Percentiles rank a stretch among this genome's conserved stretches.
These are phyloP conservation scores for Collybiopsis luxurians DNA, from an alignment of 768 basidiomycete species.

Conservation along the genomic window DNA sequence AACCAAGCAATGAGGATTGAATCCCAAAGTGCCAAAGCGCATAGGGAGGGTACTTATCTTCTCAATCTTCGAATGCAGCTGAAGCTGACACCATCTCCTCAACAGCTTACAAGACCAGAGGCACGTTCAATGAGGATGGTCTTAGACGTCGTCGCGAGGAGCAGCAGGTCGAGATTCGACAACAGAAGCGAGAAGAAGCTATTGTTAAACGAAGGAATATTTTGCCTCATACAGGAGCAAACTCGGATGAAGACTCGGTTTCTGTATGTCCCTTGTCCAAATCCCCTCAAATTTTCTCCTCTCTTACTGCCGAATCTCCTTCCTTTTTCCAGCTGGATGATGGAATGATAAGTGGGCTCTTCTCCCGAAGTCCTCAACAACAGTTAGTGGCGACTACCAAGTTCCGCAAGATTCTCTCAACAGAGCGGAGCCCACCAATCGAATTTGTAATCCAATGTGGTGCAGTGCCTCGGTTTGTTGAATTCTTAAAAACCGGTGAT, in stretches of 20 bases:
- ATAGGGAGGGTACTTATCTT: constrained; percentile 60
- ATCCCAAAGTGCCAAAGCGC: constrained; percentile 65
- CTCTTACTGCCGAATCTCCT: background rate
- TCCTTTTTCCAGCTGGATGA: constrained; percentile 61
- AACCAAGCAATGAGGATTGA: constrained; percentile 4
- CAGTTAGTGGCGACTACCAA: constrained; percentile 97
- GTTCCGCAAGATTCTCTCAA: constrained; percentile 97
- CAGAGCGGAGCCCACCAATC: constrained; percentile 99
- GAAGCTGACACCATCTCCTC: constrained; percentile 34
- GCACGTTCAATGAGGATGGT: constrained; percentile 85
- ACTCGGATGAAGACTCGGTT: constrained; percentile 92
- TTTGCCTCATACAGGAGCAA: constrained; percentile 65
- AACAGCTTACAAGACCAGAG: constrained; percentile 88
- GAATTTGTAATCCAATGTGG: constrained; percentile 97
- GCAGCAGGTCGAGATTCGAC: constrained; percentile 97
- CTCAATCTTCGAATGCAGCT: constrained; percentile 20
- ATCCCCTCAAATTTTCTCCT: background rate
- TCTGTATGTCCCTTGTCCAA: constrained; percentile 48
- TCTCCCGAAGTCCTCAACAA: constrained; percentile 85
- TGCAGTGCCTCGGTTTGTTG: constrained; percentile 95
- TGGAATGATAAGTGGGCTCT: constrained; percentile 92
- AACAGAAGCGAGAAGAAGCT: constrained; percentile 98
- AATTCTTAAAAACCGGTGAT: constrained; percentile 80
- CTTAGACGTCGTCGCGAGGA: constrained; percentile 96
- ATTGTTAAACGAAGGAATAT: constrained; percentile 97